These are phyloP conservation scores for Graphilbum ipis-grandicollis DNA, from an alignment of 2,329 filamentous ascomycete species.

Conservation along the genomic window DNA sequence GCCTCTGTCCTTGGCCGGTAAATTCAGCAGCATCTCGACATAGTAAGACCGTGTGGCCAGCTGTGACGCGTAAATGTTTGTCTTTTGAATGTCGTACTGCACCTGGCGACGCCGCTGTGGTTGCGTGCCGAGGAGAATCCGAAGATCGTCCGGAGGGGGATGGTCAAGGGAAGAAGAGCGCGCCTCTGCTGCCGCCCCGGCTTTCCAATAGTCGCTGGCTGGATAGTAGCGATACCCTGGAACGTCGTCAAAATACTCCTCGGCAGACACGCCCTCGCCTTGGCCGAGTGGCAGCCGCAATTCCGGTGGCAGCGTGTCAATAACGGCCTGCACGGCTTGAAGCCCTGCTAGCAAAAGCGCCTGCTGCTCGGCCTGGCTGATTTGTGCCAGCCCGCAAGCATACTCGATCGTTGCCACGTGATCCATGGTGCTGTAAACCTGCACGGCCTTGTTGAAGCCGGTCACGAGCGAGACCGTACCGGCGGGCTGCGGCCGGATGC, in stretches of 20 bases:
- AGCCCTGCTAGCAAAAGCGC: constrained; percentile 55
- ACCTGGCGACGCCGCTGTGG: constrained; percentile 35
- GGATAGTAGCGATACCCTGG: constrained; percentile 33
- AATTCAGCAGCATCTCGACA: constrained; percentile 69
- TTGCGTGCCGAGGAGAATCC: constrained; percentile 29
- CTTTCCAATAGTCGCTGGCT: not conserved
- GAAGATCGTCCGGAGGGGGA: constrained; percentile 36
- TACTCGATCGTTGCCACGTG: constrained; percentile 63
- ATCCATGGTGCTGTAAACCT: constrained; percentile 68
- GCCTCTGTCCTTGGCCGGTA: constrained; percentile 43
- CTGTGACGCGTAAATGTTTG: constrained; percentile 72
- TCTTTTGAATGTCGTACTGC: constrained; percentile 82
- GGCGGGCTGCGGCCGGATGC: constrained; percentile 52
- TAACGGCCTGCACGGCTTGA: constrained; percentile 48
- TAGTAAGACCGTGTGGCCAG: constrained; percentile 69
- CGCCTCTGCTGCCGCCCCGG: too few relatives aligned
- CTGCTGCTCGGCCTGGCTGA: constrained; percentile 66
- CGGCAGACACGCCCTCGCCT: constrained; percentile 13
- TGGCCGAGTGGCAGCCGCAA: constrained; percentile 21
- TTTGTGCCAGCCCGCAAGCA: constrained; percentile 60
- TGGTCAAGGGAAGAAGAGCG: too few relatives aligned
- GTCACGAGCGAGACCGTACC: constrained; percentile 53
- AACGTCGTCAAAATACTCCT: constrained; percentile 25
- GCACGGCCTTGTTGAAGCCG: constrained; percentile 66
- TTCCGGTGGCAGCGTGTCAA: constrained; percentile 51